A percentile compares a stretch with the other conserved stretches of the same genome.
Evolutionary conservation across 2,329 filamentous ascomycete genomes (phyloP).

Genomic region (Colletotrichum truncatum): DNA sequence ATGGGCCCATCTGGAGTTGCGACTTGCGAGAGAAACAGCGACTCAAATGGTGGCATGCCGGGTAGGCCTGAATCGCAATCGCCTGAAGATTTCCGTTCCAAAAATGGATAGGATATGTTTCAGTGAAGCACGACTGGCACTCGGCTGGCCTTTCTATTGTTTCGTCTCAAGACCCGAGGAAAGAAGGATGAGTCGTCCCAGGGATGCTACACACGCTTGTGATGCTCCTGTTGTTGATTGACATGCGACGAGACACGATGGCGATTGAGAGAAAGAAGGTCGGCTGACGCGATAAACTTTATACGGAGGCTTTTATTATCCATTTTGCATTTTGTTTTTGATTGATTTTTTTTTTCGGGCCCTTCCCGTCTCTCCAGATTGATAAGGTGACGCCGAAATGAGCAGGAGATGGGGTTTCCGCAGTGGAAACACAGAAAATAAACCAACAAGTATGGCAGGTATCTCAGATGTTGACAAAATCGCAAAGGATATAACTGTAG

Average conservation of each 20-base stretch:
- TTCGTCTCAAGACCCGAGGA: neutral
- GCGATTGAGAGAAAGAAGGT: neutral
- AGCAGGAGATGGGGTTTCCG: too few species aligned
- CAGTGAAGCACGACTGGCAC: conserved; percentile 11
- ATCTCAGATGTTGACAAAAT: neutral
- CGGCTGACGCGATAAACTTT: conserved; percentile 10
- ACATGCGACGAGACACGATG: neutral
- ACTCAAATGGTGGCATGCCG: conserved; percentile 6
- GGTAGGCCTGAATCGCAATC: neutral
- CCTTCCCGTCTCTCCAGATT: too few species aligned
- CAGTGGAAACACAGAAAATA: too few species aligned
- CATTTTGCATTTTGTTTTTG: neutral
- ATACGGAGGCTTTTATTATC: conserved; percentile 9
- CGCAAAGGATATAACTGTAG: neutral
- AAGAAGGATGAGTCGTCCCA: neutral
- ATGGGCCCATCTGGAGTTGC: conserved; percentile 10
- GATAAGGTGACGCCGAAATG: too few species aligned
- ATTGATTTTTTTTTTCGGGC: too few species aligned
- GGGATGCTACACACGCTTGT: neutral
- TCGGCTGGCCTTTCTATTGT: conserved; percentile 22
- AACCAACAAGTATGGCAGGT: too few species aligned
- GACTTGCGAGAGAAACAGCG: conserved; percentile 20
- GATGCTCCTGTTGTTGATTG: neutral
- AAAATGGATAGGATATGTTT: conserved; percentile 5
- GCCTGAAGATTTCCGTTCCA: neutral